Evolutionary conservation across 2,329 filamentous ascomycete genomes (phyloP), one percentile per base, ranked within the genome.

Genomic region (Davidsoniella neocaledoniae): DNA sequence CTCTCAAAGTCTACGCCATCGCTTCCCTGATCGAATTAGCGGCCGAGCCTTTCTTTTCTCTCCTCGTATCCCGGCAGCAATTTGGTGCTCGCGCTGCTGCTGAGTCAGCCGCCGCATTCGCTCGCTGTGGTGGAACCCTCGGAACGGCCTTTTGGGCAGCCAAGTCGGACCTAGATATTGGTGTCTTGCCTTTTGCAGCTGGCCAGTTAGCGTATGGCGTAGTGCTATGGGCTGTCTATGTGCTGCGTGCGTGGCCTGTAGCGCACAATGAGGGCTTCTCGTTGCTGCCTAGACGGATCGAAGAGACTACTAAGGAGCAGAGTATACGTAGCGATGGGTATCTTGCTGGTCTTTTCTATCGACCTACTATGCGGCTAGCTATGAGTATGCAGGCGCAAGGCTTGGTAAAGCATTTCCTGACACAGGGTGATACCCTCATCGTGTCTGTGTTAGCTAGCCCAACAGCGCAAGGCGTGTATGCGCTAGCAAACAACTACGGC

Each of bases 401-500:
- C 36, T 66, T 86, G 17, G 77, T 96, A 58, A 98, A 98, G 64
- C 90, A 96, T 62, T 62, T 96, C 48, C 75, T 98, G 48, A 96
- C 91, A 0, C 87, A 96, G 65, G 91, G 90, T 53, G 91, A 98
- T 66, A 86, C 87, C 1, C 76, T 96, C 57, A 77, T 96, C 46
- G 81, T 98, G 55, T 81, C 84, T 14, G 67, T 80, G 10, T 71
- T 96, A 51, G 81, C 88, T 5, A 79, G 79, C 0, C 74, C 91
- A 1, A 71, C 77, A 40, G 83, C 88, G 4, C 91, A 96, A 66
- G 91, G 91, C 12, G 79, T 86, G 36, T 98, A 96, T 60, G 86
- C 88, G 0, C 73, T 98, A 4, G 91, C 90, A 48, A 87, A 87
- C 58, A 98, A 96, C 64, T 98, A 91, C 62, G 91, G 91, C 19